These are phyloP conservation scores for Kodamaea lidongshanica DNA, from an alignment of 805 yeast species.

Conservation along the genomic window DNA sequence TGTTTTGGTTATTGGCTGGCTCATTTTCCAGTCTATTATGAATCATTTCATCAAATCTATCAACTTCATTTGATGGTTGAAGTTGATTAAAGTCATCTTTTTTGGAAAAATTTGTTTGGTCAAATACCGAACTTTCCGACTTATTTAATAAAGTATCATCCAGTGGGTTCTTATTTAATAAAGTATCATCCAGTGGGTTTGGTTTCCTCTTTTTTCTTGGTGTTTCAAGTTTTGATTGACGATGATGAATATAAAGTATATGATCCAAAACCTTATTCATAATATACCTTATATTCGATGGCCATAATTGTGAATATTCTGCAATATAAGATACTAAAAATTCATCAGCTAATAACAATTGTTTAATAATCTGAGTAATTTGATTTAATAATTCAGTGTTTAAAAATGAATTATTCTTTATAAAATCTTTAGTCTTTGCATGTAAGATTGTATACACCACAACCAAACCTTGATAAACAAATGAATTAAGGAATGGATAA, in stretches of 20 bases:
- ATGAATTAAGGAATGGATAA: conserved; percentile 45
- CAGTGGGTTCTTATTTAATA: too few species aligned
- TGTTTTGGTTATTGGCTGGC: too few species aligned
- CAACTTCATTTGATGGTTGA: too few species aligned
- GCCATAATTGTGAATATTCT: conserved; percentile 24
- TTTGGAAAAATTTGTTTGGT: too few species aligned
- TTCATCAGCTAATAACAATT: neutral
- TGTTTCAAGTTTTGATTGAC: too few species aligned
- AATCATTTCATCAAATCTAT: too few species aligned
- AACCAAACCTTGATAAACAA: conserved; percentile 46
- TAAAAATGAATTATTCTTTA: conserved; percentile 16
- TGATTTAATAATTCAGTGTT: conserved; percentile 3
- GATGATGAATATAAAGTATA: too few species aligned
- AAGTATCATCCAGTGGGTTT: neutral
- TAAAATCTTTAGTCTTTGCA: conserved; percentile 32
- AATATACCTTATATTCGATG: conserved; percentile 27
- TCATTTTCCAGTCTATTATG: too few species aligned
- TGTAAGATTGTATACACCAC: conserved; percentile 46
- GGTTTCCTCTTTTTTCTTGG: conserved; percentile 8
- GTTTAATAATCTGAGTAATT: conserved; percentile 2
- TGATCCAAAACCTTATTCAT: conserved; percentile 26
- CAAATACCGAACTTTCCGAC: too few species aligned
- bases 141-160: too few species aligned
- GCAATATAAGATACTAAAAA: conserved; percentile 12
- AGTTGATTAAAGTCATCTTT: too few species aligned